A percentile compares a stretch with the other conserved stretches of the same genome.
These are phyloP conservation scores for Calocera cornea DNA, from an alignment of 768 basidiomycete species.

Conservation along the genomic window DNA sequence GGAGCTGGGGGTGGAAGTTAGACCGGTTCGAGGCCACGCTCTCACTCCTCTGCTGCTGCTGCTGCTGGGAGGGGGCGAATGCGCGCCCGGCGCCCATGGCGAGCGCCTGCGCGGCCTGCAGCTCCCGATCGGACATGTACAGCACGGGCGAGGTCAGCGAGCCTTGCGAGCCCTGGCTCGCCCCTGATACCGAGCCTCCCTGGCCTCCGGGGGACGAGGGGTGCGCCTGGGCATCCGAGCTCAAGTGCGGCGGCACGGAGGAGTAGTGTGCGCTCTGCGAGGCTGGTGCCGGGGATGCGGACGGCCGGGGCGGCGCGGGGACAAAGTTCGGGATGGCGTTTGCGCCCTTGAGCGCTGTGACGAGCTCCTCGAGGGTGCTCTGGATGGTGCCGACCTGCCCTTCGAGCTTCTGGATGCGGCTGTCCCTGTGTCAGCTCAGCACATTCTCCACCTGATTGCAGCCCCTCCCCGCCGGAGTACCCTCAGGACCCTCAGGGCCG, in stretches of 20 bases:
- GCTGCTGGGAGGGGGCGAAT: background rate
- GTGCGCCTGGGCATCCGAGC: background rate
- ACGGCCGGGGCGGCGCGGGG: background rate
- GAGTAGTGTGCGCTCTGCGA: conserved; percentile 9
- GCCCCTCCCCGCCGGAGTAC: too few relatives aligned
- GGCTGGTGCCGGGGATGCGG: conserved; percentile 11
- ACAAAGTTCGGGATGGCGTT: conserved; percentile 9
- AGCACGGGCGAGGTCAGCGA: background rate
- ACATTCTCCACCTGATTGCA: too few relatives aligned
- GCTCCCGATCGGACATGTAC: background rate
- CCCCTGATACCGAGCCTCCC: background rate
- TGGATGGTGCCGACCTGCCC: conserved; percentile 40
- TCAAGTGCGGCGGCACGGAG: background rate
- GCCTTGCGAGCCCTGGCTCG: conserved; percentile 7
- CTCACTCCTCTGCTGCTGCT: background rate
- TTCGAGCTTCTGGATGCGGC: conserved; percentile 7
- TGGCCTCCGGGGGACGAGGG: background rate
- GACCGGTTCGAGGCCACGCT: background rate
- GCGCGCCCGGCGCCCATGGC: background rate
- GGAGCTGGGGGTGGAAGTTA: background rate
- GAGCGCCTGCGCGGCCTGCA: background rate
- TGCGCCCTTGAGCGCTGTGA: conserved; percentile 52
- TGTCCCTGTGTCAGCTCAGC: conserved; percentile 18
- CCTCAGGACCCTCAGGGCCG: background rate
- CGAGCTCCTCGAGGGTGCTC: conserved; percentile 65